Evolutionary conservation across 441 rosid genomes (phyloP).

Genomic region (Gossypium armourianum): DNA sequence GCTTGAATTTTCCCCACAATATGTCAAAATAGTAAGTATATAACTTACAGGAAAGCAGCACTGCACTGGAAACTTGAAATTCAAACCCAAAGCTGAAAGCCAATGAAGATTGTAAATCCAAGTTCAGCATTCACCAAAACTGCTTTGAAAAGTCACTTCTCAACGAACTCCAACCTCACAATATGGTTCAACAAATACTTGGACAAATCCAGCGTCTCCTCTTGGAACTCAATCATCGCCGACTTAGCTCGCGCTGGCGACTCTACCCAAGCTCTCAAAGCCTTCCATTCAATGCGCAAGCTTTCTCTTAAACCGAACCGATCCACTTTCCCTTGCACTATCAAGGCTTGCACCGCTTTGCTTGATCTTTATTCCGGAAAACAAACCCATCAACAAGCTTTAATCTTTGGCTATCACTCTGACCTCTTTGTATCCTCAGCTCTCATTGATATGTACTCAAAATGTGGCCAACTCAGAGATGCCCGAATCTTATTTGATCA

Average conservation of each 20-base stretch:
- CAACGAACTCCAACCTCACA: slow-evolving; percentile 37
- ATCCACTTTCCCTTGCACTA: slow-evolving; percentile 65
- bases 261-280: slow-evolving; percentile 57
- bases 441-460: slow-evolving; percentile 46
- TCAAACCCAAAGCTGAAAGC: background rate
- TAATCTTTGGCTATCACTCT: slow-evolving; percentile 47
- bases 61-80: background rate
- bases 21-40: background rate
- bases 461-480: slow-evolving; percentile 36
- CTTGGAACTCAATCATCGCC: slow-evolving; percentile 75
- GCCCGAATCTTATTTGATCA: slow-evolving; percentile 53
- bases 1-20: background rate
- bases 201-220: slow-evolving; percentile 51
- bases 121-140: slow-evolving; percentile 1
- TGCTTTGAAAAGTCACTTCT: slow-evolving; percentile 20
- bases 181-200: slow-evolving; percentile 58
- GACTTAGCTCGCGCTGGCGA: slow-evolving; percentile 70
- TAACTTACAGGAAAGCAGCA: background rate
- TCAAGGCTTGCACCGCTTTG: slow-evolving; percentile 73
- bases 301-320: slow-evolving; percentile 61
- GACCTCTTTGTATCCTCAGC: slow-evolving; percentile 51
- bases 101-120: slow-evolving; percentile 21
- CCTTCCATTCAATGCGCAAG: slow-evolving; percentile 68
- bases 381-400: slow-evolving; percentile 74
- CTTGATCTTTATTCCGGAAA: slow-evolving; percentile 53